Evolutionary conservation across 2,329 filamentous ascomycete species (phyloP), one percentile per base, ranked within the genome.

Genomic region (Botrytis hyacinthi): DNA sequence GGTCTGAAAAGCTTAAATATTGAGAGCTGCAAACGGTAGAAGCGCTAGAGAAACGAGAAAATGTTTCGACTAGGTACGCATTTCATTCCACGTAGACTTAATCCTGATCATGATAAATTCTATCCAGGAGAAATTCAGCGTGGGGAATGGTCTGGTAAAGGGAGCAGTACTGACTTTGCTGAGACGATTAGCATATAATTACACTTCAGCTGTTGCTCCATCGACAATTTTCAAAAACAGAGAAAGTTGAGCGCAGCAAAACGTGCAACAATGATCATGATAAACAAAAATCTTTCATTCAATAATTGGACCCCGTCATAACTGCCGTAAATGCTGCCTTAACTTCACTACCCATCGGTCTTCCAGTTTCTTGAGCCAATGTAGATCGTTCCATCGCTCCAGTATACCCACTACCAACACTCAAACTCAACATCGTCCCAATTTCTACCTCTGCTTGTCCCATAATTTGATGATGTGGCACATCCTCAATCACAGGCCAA

Each of bases 241-340:
- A 18, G 1, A 32, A 12, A 57, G 10, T 10, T 1, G 46, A 42
- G 9, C 3, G 7, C 40, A 57, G 48, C n/a, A n/a, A 26, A 32
- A 40, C 6, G 40, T 68, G 3, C 29, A 26, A 26, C 6, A 14
- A 18, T 5, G 29, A 42, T 26, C 7, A 69, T 42, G 8, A 42
- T 3, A 57, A 42, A 63, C 4, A 20, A 57, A 42, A 3, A 32
- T 1, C 16, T 57, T 32, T 26, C 35, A 57, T 57, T 57, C 51
- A 69, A 69, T 57, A 69, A 42, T 44, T 32, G 1, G 66, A 44
- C 48, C 73, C 68, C 20, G 74, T 76, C 35, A 73, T 67, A 16
- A 68, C 71, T 20, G 75, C 70, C 7, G 73, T 73, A 48, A 76
- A 76, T 10, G 51, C 71, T 22, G 67, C 73, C 32, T 74, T 70